Percentiles rank a stretch among this genome's conserved stretches.
phyloP scores from a whole-genome alignment of 192 early-diverging fungal genomes.

The Coemansia sp. region DNA sequence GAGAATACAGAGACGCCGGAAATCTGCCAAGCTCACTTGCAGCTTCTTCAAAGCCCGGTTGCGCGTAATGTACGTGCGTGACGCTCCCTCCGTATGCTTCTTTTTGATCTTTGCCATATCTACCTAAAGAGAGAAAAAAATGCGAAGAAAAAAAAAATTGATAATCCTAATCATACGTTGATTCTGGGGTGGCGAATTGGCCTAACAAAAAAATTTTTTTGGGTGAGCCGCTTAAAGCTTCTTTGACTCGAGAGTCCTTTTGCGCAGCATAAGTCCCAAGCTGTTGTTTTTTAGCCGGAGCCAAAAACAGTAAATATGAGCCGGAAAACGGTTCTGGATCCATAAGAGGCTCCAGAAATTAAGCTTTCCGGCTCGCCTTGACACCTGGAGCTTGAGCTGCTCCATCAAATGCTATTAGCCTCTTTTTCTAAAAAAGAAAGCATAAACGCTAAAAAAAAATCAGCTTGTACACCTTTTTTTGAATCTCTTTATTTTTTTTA shows the following conservation, averaged over 20 bases:
- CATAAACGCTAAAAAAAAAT: neutral
- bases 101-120: slow-evolving; percentile 55
- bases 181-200: no score
- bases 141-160: neutral
- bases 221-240: no score
- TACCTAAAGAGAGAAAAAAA: slow-evolving; percentile 9
- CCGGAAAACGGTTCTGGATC: no score
- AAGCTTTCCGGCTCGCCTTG: no score
- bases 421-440: neutral
- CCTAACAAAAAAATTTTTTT: no score
- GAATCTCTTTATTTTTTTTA: slow-evolving; percentile 1
- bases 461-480: neutral
- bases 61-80: slow-evolving; percentile 85
- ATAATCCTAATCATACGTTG: neutral
- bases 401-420: no score
- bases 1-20: slow-evolving; percentile 96
- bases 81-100: slow-evolving; percentile 89
- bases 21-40: slow-evolving; percentile 89
- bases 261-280: no score
- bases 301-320: slow-evolving; percentile 3
- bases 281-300: neutral
- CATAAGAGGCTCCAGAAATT: no score
- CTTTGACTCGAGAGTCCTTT: no score
- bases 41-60: slow-evolving; percentile 90
- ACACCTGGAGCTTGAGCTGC: no score